Conservation (phyloP, 257 asterid species). For the Solanum microdontum region DNA sequence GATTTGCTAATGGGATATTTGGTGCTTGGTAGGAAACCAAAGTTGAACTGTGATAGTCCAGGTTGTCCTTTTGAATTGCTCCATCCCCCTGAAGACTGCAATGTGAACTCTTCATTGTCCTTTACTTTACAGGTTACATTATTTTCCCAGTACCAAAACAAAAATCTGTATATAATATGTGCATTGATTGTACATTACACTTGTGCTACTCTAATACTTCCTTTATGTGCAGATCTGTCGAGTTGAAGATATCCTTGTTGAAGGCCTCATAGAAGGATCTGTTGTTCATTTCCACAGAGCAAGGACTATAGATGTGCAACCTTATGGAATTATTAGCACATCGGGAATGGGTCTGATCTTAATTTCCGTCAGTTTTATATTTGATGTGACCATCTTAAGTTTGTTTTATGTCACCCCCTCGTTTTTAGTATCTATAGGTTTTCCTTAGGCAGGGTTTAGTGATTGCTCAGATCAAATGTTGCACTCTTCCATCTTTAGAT, state of each 20-base stretch:
- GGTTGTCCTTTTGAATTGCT: conserved; percentile 85
- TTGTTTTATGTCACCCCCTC: background rate
- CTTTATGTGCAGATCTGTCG: conserved; percentile 66
- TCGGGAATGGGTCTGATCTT: conserved; percentile 79
- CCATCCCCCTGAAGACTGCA: conserved; percentile 98
- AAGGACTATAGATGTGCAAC: conserved; percentile 53
- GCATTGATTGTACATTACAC: background rate
- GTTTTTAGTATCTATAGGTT: background rate
- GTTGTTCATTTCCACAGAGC: conserved; percentile 98
- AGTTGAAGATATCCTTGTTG: conserved; percentile 95
- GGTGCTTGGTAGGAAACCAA: conserved; percentile 53
- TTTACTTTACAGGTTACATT: conserved; percentile 88
- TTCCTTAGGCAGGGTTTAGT: background rate
- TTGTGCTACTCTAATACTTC: background rate
- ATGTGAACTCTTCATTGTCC: conserved; percentile 91
- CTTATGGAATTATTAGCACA: conserved; percentile 84
- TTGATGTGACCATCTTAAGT: background rate
- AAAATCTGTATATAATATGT: background rate
- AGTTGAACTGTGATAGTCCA: conserved; percentile 58
- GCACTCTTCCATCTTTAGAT: background rate
- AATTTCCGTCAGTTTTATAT: background rate
- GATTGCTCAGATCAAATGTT: background rate
- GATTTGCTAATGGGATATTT: background rate
- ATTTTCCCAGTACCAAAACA: background rate
- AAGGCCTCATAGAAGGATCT: conserved; percentile 89